Conservation (phyloP, 1,284 basidiomycete species). For the Moesziomyces antarcticus region DNA sequence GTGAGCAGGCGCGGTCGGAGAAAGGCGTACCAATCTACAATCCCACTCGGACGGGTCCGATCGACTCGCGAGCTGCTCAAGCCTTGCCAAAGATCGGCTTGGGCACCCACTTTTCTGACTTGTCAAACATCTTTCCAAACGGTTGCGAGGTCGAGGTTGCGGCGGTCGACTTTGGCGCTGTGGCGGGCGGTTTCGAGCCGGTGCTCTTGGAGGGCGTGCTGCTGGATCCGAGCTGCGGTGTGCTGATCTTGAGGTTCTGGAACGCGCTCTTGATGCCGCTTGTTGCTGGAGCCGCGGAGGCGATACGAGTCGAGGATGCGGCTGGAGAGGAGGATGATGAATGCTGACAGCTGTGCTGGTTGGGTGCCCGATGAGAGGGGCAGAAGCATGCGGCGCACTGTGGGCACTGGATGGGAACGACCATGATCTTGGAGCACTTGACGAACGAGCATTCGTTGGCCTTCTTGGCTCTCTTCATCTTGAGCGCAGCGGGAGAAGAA, state of each 20-base stretch:
- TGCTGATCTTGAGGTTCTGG: constrained; percentile 40
- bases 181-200: not conserved
- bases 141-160: constrained; percentile 15
- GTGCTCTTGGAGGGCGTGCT: not conserved
- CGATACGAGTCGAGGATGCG: constrained; percentile 18
- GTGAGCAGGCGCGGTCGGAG: not conserved
- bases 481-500: constrained; percentile 4
- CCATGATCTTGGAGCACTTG: constrained; percentile 61
- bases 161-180: not conserved
- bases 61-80: constrained; percentile 14
- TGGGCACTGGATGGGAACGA: constrained; percentile 57
- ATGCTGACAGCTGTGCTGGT: constrained; percentile 49
- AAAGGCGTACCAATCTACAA: constrained; percentile 39
- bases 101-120: constrained; percentile 61
- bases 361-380: constrained; percentile 57
- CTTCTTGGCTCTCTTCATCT: constrained; percentile 46
- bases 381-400: constrained; percentile 51
- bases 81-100: constrained; percentile 56
- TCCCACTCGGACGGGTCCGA: not conserved
- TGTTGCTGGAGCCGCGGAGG: constrained; percentile 4
- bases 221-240: constrained; percentile 1
- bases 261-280: constrained; percentile 35
- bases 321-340: constrained; percentile 23
- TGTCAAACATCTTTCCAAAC: constrained; percentile 48
- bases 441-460: constrained; percentile 50